Evolutionary conservation across 805 yeast genomes (phyloP), one percentile per base, ranked within the genome.

Genomic region (Candida piceae): DNA sequence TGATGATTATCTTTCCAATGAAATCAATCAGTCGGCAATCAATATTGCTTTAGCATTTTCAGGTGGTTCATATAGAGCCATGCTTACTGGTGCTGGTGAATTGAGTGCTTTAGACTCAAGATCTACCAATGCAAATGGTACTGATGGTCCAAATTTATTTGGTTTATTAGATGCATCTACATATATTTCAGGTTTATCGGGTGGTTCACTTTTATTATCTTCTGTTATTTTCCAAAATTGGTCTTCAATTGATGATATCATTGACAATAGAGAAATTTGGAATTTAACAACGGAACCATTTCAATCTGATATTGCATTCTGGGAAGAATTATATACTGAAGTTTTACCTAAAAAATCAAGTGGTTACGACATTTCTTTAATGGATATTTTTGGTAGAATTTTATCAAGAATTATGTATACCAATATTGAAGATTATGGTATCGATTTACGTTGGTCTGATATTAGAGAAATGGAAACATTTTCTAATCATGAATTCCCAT

Each of bases 51-150:
- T 72, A 23, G 78, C 87, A 4, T 74, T 78, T 42, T 73, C 87
- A 12, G 95, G 95, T 27, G 95, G 96, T 49, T 93, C 95, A 3
- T 84, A 81, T 57, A 72, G 95, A 44, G 93, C 95, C 26, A 80
- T 86, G 82, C 61, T 86, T 32, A 62, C 70, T 31, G 95, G 94
- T 13, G 94, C 94, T 6, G 95, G 95, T 23, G 76, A 77, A 56
- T 53, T 86, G n/a, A 66, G 84, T 3, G 95, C 89, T 0, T 60
- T 84, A 46, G 96, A 86, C 55, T 75, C 78, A 39, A 67, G 93
- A 46, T 74, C 89, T n/a, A 61, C 72, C 1, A 62, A 64, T 20
- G 59, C 41, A 13, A 38, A 46, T 16, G 48, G 39, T 15, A 4
- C 16, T 13, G 13, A 15, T 24, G 26, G 26, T 9, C 26, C 26